phyloP scores from a whole-genome alignment of 306 rosid species.

The Ochetophila trinervis region DNA sequence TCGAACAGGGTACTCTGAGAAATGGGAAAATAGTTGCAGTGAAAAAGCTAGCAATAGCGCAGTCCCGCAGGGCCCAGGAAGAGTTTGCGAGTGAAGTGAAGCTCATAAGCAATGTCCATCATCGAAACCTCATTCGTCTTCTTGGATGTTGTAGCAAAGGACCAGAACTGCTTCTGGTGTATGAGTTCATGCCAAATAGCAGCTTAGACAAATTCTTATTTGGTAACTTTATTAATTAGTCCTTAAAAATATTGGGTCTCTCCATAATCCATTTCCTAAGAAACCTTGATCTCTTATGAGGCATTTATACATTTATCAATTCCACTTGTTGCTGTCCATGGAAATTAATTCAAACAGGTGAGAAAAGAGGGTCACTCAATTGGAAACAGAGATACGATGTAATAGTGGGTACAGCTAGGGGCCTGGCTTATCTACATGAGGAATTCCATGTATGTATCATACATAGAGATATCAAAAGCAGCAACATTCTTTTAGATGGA shows the following conservation, averaged over 20 bases:
- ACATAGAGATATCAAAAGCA: constrained; percentile 68
- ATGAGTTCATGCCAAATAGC: constrained; percentile 61
- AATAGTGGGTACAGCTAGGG: constrained; percentile 63
- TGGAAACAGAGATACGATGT: constrained; percentile 61
- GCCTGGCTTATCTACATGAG: constrained; percentile 65
- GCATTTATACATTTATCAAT: too few relatives aligned
- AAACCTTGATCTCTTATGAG: too few relatives aligned
- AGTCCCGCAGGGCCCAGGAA: constrained; percentile 40
- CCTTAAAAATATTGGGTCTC: not conserved
- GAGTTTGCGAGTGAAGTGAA: constrained; percentile 61
- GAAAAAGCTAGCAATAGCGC: constrained; percentile 48
- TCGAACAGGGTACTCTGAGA: constrained; percentile 55
- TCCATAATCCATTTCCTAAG: too few relatives aligned
- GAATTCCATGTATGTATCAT: constrained; percentile 70
- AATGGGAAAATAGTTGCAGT: constrained; percentile 71
- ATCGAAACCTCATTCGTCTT: constrained; percentile 59
- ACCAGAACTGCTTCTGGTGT: constrained; percentile 61
- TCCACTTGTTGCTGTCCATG: not conserved
- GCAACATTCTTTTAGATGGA: constrained; percentile 64
- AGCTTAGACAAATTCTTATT: constrained; percentile 67
- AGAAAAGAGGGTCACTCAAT: constrained; percentile 44
- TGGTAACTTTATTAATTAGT: constrained; percentile 34
- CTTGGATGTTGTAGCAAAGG: constrained; percentile 70
- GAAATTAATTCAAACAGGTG: constrained; percentile 23
- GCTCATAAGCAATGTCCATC: constrained; percentile 74